Evolutionary conservation across 75 land plant genomes (phyloP).

Genomic region (Pseudotsuga menziesii): DNA sequence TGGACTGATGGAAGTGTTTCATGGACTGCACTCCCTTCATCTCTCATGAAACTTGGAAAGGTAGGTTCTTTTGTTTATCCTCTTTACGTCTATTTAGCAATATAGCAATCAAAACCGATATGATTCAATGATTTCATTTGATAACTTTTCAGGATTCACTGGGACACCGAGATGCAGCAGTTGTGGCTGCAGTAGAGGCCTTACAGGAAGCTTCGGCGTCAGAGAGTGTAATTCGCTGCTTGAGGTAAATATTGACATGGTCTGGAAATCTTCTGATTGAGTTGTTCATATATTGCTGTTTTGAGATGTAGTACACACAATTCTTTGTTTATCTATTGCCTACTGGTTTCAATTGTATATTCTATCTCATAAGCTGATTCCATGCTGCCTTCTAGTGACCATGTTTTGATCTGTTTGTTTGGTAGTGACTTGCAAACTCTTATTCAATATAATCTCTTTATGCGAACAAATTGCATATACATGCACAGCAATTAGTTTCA

Average conservation of each 20-base stretch:
- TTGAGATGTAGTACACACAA: too few relatives aligned
- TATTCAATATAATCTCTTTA: background rate
- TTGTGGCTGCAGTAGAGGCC: constrained; percentile 39
- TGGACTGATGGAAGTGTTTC: constrained; percentile 82
- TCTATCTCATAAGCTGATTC: background rate
- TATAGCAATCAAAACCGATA: background rate
- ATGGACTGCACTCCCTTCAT: constrained; percentile 70
- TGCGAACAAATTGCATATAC: background rate
- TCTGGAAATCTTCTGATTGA: background rate
- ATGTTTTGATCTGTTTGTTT: background rate
- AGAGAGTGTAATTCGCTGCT: constrained; percentile 36
- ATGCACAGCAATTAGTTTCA: background rate
- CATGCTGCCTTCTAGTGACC: background rate
- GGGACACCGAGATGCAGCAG: constrained; percentile 31
- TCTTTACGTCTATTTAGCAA: background rate
- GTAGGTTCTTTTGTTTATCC: constrained; percentile 24
- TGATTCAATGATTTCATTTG: background rate
- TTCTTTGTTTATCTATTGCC: background rate
- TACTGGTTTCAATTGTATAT: background rate
- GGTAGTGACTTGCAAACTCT: background rate
- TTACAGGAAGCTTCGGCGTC: constrained; percentile 45
- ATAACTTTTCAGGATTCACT: constrained; percentile 29
- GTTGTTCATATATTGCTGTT: background rate
- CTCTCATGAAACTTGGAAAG: constrained; percentile 82
- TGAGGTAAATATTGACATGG: constrained; percentile 27